Percentiles rank a stretch among this genome's conserved stretches.
Conservation (phyloP, 1,139 yeast species). For the Blastobotrys malaysiensis region DNA sequence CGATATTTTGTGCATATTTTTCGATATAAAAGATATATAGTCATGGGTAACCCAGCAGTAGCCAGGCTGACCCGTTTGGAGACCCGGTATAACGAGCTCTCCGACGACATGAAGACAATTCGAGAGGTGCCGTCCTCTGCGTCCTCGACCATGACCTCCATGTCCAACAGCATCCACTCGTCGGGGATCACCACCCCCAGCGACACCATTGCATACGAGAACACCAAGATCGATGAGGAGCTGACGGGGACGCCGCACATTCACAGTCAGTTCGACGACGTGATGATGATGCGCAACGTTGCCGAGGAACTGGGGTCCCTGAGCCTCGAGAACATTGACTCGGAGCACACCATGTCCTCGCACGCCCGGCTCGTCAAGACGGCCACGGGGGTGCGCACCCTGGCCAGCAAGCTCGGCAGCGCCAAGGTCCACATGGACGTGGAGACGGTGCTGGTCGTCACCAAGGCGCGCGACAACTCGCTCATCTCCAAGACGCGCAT, state of each 20-base stretch:
- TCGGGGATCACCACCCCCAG: slow-evolving; percentile 1
- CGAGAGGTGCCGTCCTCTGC: background rate
- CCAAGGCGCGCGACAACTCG: slow-evolving; percentile 80
- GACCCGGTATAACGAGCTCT: background rate
- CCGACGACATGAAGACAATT: background rate
- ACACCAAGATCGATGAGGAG: background rate
- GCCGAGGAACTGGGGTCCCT: slow-evolving; percentile 18
- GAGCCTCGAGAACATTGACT: background rate
- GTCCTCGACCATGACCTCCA: background rate
- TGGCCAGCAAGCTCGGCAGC: slow-evolving; percentile 67
- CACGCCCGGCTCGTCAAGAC: slow-evolving; percentile 47
- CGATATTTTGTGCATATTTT: background rate
- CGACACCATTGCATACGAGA: background rate
- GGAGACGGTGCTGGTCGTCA: slow-evolving; percentile 67
- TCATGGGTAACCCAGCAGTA: background rate
- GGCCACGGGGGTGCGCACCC: slow-evolving; percentile 77
- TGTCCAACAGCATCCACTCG: background rate
- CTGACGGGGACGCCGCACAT: slow-evolving; percentile 15
- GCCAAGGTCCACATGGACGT: slow-evolving; percentile 72
- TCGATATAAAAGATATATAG: background rate
- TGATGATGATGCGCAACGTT: slow-evolving; percentile 15
- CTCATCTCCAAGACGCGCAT: slow-evolving; percentile 69
- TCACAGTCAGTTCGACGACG: slow-evolving; percentile 25
- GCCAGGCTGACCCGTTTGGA: background rate
- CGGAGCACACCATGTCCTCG: slow-evolving; percentile 4